These are phyloP conservation scores for Acanthamoeba sp. DNA, from an alignment of 208 protist species.

Conservation along the genomic window DNA sequence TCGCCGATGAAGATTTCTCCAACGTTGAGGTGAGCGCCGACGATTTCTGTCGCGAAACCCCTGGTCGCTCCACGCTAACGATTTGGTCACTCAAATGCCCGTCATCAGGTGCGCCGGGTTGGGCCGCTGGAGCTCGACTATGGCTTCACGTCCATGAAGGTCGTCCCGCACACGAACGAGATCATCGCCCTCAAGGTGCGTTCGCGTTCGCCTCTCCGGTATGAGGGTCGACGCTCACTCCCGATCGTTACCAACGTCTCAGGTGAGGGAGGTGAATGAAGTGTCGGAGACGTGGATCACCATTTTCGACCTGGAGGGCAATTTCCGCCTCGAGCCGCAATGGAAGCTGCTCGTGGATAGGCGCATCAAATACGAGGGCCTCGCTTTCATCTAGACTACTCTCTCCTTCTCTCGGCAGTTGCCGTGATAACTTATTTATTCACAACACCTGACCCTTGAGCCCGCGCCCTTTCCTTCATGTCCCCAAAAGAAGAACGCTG, in stretches of 20 bases:
- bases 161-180: constrained; percentile 68
- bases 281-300: constrained; percentile 70
- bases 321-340: constrained; percentile 64
- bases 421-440: no score
- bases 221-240: not conserved
- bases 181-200: constrained; percentile 68
- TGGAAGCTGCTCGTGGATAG: constrained; percentile 63
- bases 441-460: not conserved
- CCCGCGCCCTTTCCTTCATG: no score
- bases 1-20: constrained; percentile 70
- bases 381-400: constrained; percentile 51
- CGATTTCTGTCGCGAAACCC: no score
- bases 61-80: not conserved
- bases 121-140: constrained; percentile 33
- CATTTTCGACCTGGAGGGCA: constrained; percentile 66
- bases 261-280: constrained; percentile 37
- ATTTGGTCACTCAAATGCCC: not conserved
- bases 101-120: not conserved
- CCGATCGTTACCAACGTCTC: not conserved
- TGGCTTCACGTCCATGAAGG: constrained; percentile 73
- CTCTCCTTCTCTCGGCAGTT: no score
- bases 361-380: constrained; percentile 62
- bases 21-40: constrained; percentile 8
- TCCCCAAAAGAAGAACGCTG: no score
- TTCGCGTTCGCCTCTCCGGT: not conserved